These are phyloP conservation scores for Globisporangium alternatum DNA, from an alignment of 352 stramenopile species.

Conservation along the genomic window DNA sequence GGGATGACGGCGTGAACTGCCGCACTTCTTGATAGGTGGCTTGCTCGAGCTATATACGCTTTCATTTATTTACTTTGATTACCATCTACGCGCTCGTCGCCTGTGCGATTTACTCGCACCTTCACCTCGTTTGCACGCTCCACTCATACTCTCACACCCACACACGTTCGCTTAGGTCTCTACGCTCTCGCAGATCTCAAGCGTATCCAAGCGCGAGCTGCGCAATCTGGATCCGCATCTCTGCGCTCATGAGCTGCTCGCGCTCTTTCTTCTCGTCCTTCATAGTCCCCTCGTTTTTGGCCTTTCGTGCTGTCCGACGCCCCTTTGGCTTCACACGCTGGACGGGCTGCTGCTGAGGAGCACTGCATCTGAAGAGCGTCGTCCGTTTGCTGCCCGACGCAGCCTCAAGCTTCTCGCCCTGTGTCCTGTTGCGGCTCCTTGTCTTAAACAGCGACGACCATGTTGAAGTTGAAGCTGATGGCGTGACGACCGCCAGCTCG, in stretches of 20 bases:
- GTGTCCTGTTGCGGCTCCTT: neutral
- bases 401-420: neutral
- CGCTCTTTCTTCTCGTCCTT: neutral
- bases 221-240: neutral
- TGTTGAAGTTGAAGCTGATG: neutral
- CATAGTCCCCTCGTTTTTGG: neutral
- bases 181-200: neutral
- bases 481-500: neutral
- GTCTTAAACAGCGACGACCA: conserved; percentile 3
- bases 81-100: no score
- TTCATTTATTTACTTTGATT: no score
- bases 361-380: neutral
- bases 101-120: no score
- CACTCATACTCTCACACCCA: neutral
- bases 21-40: no score
- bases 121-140: no score
- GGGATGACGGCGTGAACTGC: no score
- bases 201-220: neutral
- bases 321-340: neutral
- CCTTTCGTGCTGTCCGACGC: neutral
- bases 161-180: neutral
- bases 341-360: neutral
- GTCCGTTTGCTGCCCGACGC: neutral
- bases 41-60: no score
- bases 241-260: neutral